Conservation (phyloP, 805 yeast species). For the Komagataella pastoris region DNA sequence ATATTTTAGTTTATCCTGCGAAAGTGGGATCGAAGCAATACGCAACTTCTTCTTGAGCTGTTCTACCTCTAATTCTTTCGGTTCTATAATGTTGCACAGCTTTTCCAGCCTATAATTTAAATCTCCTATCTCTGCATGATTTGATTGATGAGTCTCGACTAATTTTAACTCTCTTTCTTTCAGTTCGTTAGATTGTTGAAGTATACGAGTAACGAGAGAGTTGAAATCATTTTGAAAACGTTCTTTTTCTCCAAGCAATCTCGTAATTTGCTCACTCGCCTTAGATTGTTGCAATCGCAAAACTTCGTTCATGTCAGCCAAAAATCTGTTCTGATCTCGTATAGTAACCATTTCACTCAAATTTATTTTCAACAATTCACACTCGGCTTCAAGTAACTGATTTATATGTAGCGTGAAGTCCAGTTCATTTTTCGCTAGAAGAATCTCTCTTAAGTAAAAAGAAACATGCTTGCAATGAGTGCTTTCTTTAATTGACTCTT, state of each 20-base stretch:
- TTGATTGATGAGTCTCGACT: not conserved
- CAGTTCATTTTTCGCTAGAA: conserved; percentile 44
- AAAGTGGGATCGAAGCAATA: not conserved
- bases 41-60: not conserved
- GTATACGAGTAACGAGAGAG: not conserved
- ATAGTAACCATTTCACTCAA: not conserved
- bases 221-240: not conserved
- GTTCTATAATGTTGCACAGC: not conserved
- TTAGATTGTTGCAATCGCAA: not conserved
- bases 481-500: conserved; percentile 10
- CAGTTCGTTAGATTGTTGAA: not conserved
- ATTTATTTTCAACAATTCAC: not conserved
- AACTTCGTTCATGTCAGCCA: not conserved
- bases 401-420: conserved; percentile 45
- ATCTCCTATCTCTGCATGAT: not conserved
- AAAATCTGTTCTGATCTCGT: not conserved
- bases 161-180: not conserved
- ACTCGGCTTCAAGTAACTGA: conserved; percentile 16
- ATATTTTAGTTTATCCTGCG: not conserved
- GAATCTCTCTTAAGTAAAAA: conserved; percentile 43
- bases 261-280: not conserved
- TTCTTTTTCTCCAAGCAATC: not conserved
- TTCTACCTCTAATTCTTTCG: not conserved
- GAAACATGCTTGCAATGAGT: conserved; percentile 9
- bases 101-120: not conserved